These are phyloP conservation scores for Phytophthora pseudosyringae DNA, from an alignment of 352 stramenopile species.

Conservation along the genomic window DNA sequence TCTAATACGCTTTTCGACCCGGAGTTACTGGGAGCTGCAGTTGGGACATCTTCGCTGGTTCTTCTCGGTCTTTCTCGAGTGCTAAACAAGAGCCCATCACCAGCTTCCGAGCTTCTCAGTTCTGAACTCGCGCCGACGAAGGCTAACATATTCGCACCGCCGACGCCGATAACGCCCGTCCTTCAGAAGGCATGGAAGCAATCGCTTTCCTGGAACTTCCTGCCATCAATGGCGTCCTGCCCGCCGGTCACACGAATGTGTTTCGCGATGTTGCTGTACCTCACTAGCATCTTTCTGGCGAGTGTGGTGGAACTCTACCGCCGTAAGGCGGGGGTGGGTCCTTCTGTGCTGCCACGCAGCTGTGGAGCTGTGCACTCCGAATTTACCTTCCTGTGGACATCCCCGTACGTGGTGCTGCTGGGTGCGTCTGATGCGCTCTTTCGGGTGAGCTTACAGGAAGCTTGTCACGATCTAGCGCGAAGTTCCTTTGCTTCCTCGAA, in stretches of 20 bases:
- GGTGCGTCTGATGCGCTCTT: conserved; percentile 68
- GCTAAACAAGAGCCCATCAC: not conserved
- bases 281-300: conserved; percentile 72
- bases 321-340: conserved; percentile 38
- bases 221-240: conserved; percentile 25
- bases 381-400: conserved; percentile 63
- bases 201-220: conserved; percentile 3
- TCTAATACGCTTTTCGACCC: conserved; percentile 44
- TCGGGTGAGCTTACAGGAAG: conserved; percentile 63
- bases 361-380: conserved; percentile 43
- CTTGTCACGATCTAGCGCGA: conserved; percentile 49
- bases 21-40: conserved; percentile 44
- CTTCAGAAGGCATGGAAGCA: conserved; percentile 7
- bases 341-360: conserved; percentile 21
- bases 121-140: conserved; percentile 6
- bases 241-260: conserved; percentile 47
- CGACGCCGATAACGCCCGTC: not conserved
- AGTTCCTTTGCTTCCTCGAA: conserved; percentile 13
- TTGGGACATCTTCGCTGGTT: conserved; percentile 29
- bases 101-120: not conserved
- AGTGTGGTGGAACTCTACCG: conserved; percentile 84
- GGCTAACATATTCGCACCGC: conserved; percentile 8
- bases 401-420: conserved; percentile 61
- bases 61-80: conserved; percentile 26
- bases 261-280: conserved; percentile 58